phyloP scores from a whole-genome alignment of 129 eudicot species.

The Scalesia atractyloides region DNA sequence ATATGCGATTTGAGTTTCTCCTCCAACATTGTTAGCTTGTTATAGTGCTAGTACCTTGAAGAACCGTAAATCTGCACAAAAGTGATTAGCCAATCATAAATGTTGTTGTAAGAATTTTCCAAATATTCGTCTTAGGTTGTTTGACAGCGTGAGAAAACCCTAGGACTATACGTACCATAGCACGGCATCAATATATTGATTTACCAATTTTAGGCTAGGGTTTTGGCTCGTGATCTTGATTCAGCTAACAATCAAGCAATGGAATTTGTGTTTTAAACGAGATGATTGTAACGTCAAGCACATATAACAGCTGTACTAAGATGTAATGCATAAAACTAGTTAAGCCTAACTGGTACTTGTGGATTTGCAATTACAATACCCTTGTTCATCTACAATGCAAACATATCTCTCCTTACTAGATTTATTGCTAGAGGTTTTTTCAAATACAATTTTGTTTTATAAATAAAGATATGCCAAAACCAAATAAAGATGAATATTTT shows the following conservation, averaged over 20 bases:
- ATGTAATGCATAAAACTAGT: too few species aligned
- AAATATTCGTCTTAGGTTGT: background rate
- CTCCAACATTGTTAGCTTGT: background rate
- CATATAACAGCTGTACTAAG: too few species aligned
- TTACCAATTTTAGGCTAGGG: background rate
- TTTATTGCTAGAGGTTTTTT: background rate
- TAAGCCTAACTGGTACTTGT: background rate
- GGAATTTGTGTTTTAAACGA: background rate
- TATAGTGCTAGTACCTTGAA: background rate
- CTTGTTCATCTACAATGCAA: background rate
- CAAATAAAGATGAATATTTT: background rate
- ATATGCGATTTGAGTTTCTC: background rate
- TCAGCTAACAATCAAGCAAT: background rate
- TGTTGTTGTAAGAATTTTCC: background rate
- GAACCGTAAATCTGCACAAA: background rate
- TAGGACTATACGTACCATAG: background rate
- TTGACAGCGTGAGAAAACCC: background rate
- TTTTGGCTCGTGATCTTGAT: background rate
- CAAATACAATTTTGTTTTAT: background rate
- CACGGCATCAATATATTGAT: background rate
- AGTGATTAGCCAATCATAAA: background rate
- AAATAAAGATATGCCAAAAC: background rate
- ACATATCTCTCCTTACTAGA: background rate
- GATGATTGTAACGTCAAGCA: background rate
- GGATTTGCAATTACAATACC: background rate